Percentiles rank a stretch among this genome's conserved stretches.
Evolutionary conservation across 768 basidiomycete species (phyloP).

Genomic region (Mycena latifolia): DNA sequence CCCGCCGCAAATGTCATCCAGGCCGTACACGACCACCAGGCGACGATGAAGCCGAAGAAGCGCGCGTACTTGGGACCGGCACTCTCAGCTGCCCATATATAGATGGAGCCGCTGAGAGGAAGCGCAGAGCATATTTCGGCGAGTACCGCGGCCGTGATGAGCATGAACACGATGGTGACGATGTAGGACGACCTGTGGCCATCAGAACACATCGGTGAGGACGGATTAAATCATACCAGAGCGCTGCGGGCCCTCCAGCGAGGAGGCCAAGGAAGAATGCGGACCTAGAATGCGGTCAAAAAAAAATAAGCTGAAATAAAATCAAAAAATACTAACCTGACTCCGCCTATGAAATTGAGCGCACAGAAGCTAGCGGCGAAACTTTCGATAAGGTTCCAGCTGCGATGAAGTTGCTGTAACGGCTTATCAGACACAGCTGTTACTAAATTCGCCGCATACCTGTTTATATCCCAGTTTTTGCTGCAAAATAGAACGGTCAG

Average conservation of each 20-base stretch:
- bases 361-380: constrained; percentile 91
- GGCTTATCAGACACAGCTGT: constrained; percentile 21
- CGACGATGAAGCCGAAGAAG: constrained; percentile 90
- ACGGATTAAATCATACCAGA: constrained; percentile 65
- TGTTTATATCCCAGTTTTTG: constrained; percentile 85
- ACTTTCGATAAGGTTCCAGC: constrained; percentile 86
- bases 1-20: constrained; percentile 96
- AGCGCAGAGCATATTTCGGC: constrained; percentile 94
- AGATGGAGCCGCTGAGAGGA: constrained; percentile 91
- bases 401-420: constrained; percentile 84
- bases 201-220: not conserved
- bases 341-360: constrained; percentile 92
- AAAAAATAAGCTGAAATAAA: not conserved
- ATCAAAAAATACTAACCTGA: constrained; percentile 62
- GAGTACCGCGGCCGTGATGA: constrained; percentile 86
- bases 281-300: constrained; percentile 58
- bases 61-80: constrained; percentile 90
- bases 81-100: constrained; percentile 95
- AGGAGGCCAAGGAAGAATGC: constrained; percentile 84
- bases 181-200: constrained; percentile 82
- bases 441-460: constrained; percentile 52
- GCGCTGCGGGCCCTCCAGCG: constrained; percentile 89
- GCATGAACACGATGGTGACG: constrained; percentile 88
- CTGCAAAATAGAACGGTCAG: constrained; percentile 68
- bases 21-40: constrained; percentile 95